Evolutionary conservation across 2,329 filamentous ascomycete species (phyloP).

Genomic region (Arthrobotrys iridis): DNA sequence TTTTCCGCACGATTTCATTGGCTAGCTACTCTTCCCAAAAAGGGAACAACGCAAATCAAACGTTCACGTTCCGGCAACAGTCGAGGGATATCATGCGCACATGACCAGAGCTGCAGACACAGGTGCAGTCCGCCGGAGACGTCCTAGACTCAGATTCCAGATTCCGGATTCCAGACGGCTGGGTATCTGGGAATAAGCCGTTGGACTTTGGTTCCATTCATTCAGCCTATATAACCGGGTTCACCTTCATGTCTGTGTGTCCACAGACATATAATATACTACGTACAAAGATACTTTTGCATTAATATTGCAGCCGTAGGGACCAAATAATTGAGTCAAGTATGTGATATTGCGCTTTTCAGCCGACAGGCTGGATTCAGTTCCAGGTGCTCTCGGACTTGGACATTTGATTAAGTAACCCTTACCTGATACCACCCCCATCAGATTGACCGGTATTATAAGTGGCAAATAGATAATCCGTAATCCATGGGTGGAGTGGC

Average conservation of each 20-base stretch:
- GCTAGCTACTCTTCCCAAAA: background rate
- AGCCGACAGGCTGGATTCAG: background rate
- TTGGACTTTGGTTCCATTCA: background rate
- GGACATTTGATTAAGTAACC: constrained; percentile 18
- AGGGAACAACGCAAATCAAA: constrained; percentile 37
- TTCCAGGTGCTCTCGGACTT: constrained; percentile 5
- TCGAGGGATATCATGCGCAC: background rate
- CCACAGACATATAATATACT: background rate
- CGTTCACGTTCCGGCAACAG: too few species aligned
- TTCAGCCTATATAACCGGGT: background rate
- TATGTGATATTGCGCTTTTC: too few species aligned
- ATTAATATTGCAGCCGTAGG: too few species aligned
- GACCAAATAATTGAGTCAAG: too few species aligned
- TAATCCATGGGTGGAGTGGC: constrained; percentile 6
- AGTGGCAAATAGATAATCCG: constrained; percentile 54
- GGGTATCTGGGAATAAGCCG: background rate
- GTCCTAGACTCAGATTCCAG: background rate
- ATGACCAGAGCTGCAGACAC: too few species aligned
- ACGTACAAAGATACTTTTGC: too few species aligned
- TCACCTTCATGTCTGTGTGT: background rate
- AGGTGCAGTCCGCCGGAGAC: too few species aligned
- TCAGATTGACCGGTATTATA: constrained; percentile 3
- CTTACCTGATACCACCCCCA: constrained; percentile 18
- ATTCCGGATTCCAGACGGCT: constrained; percentile 2
- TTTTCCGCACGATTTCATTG: constrained; percentile 38